phyloP scores from a whole-genome alignment of 202 grass and related monocot genomes.

The Dendrocalamus latiflorus region DNA sequence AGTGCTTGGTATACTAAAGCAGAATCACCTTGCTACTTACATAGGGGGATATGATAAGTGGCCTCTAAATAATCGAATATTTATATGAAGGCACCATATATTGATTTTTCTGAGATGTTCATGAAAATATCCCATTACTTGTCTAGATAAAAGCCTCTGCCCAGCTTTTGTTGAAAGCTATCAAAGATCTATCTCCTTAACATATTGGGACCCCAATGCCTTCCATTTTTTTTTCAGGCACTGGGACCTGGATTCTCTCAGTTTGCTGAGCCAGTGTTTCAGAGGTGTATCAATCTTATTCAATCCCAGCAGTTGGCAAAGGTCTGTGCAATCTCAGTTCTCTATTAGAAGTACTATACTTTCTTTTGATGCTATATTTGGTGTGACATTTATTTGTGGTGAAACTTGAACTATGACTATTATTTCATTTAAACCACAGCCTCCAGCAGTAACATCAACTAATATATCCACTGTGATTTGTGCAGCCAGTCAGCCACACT shows the following conservation, averaged over 20 bases:
- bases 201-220: background rate
- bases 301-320: conserved; percentile 87
- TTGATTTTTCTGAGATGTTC: background rate
- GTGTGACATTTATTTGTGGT: background rate
- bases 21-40: background rate
- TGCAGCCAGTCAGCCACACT: background rate
- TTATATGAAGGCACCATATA: background rate
- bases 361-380: background rate
- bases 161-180: background rate
- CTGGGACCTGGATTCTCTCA: conserved; percentile 89
- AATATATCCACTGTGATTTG: background rate
- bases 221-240: conserved; percentile 53
- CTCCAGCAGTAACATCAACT: background rate
- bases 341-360: background rate
- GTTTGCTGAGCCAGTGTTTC: conserved; percentile 96
- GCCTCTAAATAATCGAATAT: background rate
- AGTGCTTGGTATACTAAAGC: background rate
- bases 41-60: background rate
- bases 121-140: background rate
- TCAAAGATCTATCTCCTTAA: background rate
- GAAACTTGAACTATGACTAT: background rate
- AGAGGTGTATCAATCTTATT: conserved; percentile 84
- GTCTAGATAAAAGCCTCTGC: background rate
- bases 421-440: background rate
- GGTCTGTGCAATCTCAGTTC: conserved; percentile 37